phyloP scores from a whole-genome alignment of 2,329 filamentous ascomycete genomes.

The Orbilia ellipsospora region DNA sequence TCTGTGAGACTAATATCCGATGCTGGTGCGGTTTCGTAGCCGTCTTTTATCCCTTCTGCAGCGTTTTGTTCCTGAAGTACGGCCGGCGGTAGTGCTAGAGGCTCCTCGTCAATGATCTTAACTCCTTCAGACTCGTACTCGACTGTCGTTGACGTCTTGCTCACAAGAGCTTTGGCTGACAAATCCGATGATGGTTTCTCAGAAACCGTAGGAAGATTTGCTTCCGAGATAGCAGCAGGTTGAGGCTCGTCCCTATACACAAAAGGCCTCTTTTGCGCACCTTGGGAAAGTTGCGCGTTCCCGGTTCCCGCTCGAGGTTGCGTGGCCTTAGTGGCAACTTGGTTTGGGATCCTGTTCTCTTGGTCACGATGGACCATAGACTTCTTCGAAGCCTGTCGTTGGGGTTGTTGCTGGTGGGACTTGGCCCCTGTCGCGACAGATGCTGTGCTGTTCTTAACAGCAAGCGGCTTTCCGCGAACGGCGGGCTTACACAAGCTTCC shows the following conservation, averaged over 20 bases:
- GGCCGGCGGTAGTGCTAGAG: neutral
- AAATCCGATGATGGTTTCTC: neutral
- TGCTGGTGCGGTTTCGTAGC: neutral
- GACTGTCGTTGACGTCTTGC: neutral
- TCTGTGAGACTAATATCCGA: neutral
- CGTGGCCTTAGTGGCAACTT: constrained; percentile 1
- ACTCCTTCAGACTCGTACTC: neutral
- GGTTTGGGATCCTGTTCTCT: constrained; percentile 5
- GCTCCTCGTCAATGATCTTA: neutral
- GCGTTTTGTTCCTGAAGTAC: neutral
- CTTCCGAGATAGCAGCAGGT: neutral
- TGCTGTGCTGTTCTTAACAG: constrained; percentile 39
- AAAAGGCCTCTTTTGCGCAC: constrained; percentile 22
- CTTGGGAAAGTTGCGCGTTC: constrained; percentile 11
- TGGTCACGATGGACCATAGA: constrained; percentile 33
- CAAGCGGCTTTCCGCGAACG: constrained; percentile 44
- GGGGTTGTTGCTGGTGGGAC: constrained; percentile 10
- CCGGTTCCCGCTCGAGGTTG: neutral
- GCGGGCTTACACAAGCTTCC: constrained; percentile 34
- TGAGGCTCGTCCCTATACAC: constrained; percentile 42
- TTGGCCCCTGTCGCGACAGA: constrained; percentile 38
- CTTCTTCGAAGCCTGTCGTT: constrained; percentile 23
- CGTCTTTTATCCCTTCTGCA: neutral
- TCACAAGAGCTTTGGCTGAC: neutral
- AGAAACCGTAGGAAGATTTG: neutral